These are phyloP conservation scores for Geotrichum aggregatum DNA, from an alignment of 1,139 yeast species.

Conservation along the genomic window DNA sequence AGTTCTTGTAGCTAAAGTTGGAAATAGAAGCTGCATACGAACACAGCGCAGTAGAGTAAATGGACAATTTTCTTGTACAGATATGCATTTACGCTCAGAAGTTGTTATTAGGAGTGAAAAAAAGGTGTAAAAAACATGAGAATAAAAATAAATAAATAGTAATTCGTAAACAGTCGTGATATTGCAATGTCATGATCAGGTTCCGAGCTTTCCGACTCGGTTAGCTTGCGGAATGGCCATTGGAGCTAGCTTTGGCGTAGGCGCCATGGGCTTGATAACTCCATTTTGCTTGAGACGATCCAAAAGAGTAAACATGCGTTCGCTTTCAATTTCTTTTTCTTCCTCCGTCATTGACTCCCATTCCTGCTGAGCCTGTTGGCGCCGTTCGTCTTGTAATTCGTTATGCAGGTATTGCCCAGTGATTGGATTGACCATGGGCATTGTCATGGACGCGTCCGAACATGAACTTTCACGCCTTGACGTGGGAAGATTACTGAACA, in stretches of 20 bases:
- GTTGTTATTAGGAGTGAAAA: too few species aligned
- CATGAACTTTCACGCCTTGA: not conserved
- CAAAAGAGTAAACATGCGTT: constrained; percentile 48
- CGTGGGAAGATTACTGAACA: not conserved
- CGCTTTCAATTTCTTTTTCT: constrained; percentile 54
- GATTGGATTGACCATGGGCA: constrained; percentile 29
- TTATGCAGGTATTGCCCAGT: constrained; percentile 32
- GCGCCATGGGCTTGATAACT: constrained; percentile 6
- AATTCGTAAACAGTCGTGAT: not conserved
- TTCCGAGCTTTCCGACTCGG: too few species aligned
- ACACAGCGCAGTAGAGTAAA: too few species aligned
- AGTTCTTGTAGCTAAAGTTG: too few species aligned
- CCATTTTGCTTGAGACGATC: constrained; percentile 50
- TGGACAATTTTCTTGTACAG: too few species aligned
- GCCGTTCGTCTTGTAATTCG: constrained; percentile 5
- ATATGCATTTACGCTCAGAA: too few species aligned
- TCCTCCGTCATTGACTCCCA: constrained; percentile 44
- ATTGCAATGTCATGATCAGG: too few species aligned
- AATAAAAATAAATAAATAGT: not conserved
- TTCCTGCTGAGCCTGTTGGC: constrained; percentile 2
- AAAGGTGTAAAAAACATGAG: not conserved
- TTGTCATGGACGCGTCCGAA: not conserved
- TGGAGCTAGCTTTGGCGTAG: too few species aligned
- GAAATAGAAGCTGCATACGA: too few species aligned
- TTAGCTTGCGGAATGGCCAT: too few species aligned